Evolutionary conservation across 2,329 filamentous ascomycete species (phyloP), one percentile per base, ranked within the genome.

Genomic region (Tricladium varicosporioides): DNA sequence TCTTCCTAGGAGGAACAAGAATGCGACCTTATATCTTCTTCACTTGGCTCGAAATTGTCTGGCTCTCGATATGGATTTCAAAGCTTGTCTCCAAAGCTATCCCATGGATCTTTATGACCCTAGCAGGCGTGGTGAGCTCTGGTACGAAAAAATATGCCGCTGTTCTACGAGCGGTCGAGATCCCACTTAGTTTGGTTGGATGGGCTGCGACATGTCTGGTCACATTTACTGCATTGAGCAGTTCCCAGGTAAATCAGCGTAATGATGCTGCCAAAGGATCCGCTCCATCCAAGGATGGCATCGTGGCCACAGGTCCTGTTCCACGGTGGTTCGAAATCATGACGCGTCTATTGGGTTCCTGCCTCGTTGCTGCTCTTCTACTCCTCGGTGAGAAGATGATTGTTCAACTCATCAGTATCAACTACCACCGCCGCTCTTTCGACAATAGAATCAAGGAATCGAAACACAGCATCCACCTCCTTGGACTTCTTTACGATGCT

Each of bases 401-500:
- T 61, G 86, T 94, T 33, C 90, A 93, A 72, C 78, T 93, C 59
- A 92, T 94, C 70, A 90, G 88, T 68, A 89, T 94, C 71, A 88
- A 87, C 59, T 94, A 94, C 71, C 90, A 94, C 71, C 86, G 91
- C 67, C 86, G 91, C 63, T 92, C 91, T 48, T 94, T 94, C 72
- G 85, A 89, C 65, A 83, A 85, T 62, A 79, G 85, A 51, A 97
- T 99, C 78, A 89, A 91, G 72, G 87, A 91, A 44, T 96, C 92
- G 19, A 97, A 99, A 77, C 87, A 84, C 56, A 90, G 93, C 64
- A 83, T 97, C 48, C 82, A 85, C 68, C 82, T 97, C 2, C 79
- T 99, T 1, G 87, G 89, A 15, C 76, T 94, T 31, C 84, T 99
- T 54, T 97, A 95, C 72, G 92, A 97, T 63, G 92, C 92, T 16